Percentiles rank a stretch among this genome's conserved stretches.
phyloP scores from a whole-genome alignment of 116 monocot species.

The Phalaenopsis hybrid region DNA sequence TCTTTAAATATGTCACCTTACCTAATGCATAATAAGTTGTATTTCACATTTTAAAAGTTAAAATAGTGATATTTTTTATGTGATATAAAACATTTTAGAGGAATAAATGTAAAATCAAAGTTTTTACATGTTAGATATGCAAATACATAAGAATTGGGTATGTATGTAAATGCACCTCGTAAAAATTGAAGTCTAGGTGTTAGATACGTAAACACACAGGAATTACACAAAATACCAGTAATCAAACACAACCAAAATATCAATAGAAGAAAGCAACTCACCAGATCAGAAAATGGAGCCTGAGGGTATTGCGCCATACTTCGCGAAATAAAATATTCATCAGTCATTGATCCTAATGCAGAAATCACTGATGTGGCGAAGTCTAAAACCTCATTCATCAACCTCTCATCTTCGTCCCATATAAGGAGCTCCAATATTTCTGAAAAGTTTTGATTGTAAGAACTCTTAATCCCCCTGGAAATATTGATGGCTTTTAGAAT shows the following conservation, averaged over 20 bases:
- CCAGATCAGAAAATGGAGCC: conserved; percentile 81
- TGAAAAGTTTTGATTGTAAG: conserved; percentile 37
- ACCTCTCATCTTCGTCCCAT: conserved; percentile 30
- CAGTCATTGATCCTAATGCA: conserved; percentile 70
- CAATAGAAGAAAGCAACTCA: conserved; percentile 12
- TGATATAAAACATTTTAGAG: too few relatives aligned
- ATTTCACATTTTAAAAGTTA: too few relatives aligned
- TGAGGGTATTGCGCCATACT: conserved; percentile 74
- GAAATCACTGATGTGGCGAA: conserved; percentile 39
- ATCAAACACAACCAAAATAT: neutral
- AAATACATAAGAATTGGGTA: too few relatives aligned
- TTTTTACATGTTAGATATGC: too few relatives aligned
- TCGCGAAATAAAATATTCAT: conserved; percentile 53
- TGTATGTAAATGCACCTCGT: too few relatives aligned
- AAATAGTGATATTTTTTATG: too few relatives aligned
- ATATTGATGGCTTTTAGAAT: conserved; percentile 58
- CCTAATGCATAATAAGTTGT: too few relatives aligned
- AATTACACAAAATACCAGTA: neutral
- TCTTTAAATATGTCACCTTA: too few relatives aligned
- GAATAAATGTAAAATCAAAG: too few relatives aligned
- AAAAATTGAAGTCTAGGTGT: too few relatives aligned
- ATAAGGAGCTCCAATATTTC: conserved; percentile 49
- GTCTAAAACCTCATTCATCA: conserved; percentile 43
- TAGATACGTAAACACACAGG: too few relatives aligned
- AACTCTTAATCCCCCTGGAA: conserved; percentile 42